phyloP scores from a whole-genome alignment of 306 rosid species.

The Malus fusca region DNA sequence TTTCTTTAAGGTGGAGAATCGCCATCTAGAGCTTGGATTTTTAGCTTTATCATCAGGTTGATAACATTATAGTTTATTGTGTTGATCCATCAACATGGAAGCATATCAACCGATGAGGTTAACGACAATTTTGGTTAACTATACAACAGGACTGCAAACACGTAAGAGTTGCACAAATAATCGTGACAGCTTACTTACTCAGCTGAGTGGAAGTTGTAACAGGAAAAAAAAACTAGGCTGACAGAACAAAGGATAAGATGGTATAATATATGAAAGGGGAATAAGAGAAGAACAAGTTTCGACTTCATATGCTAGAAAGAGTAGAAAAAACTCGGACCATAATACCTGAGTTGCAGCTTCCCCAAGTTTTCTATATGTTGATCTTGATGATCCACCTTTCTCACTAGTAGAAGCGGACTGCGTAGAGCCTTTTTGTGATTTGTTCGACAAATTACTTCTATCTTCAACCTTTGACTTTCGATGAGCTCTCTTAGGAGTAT shows the following conservation, averaged over 20 bases:
- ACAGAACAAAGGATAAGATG: background rate
- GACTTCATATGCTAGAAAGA: constrained; percentile 13
- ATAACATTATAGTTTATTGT: background rate
- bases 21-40: too few relatives aligned
- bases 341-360: constrained; percentile 69
- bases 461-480: constrained; percentile 32
- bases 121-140: background rate
- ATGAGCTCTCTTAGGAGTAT: constrained; percentile 31
- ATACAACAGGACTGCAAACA: background rate
- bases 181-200: background rate
- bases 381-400: constrained; percentile 26
- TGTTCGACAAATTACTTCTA: constrained; percentile 30
- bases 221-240: background rate
- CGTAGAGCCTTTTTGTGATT: constrained; percentile 32
- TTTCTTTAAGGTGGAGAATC: too few relatives aligned
- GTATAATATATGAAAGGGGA: background rate
- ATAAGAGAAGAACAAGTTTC: background rate
- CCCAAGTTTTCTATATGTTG: constrained; percentile 54
- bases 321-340: constrained; percentile 2
- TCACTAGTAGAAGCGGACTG: constrained; percentile 39
- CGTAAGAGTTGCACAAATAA: background rate
- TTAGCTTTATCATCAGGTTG: background rate
- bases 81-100: background rate
- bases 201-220: background rate
- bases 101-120: background rate